Conservation (phyloP, 2,329 filamentous ascomycete genomes). For the Ophiobolus disseminans region DNA sequence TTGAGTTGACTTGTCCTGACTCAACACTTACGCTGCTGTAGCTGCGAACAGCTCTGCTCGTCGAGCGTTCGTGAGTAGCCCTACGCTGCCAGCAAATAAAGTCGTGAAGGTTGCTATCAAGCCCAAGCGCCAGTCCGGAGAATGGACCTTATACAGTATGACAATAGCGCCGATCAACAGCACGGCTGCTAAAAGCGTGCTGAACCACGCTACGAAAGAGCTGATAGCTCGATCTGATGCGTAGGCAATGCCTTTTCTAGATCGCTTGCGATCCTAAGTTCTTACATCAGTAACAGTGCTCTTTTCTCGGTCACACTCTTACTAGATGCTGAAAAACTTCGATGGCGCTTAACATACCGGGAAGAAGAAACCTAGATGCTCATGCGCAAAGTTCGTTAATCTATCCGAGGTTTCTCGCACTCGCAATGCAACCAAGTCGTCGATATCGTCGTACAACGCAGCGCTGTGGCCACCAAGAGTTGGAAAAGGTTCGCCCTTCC, state of each 20-base stretch:
- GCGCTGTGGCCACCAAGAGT: constrained; percentile 14
- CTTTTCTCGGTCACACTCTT: too few species aligned
- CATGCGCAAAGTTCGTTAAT: constrained; percentile 15
- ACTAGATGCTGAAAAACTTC: too few species aligned
- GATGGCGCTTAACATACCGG: constrained; percentile 10
- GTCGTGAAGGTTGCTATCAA: constrained; percentile 17
- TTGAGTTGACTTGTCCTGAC: not conserved
- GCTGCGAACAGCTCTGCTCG: constrained; percentile 25
- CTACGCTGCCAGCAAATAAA: constrained; percentile 24
- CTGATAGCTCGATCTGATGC: constrained; percentile 16
- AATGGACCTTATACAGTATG: constrained; percentile 14
- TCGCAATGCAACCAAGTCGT: constrained; percentile 34
- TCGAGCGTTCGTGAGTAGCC: constrained; percentile 21
- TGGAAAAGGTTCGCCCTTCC: constrained; percentile 6
- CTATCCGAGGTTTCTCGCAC: constrained; percentile 29
- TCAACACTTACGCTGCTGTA: constrained; percentile 17
- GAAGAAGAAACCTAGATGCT: constrained; percentile 21
- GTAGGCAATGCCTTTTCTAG: constrained; percentile 16
- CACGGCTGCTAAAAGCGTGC: constrained; percentile 16
- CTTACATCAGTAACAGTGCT: not conserved
- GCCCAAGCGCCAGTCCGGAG: constrained; percentile 8
- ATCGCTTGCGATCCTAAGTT: constrained; percentile 13
- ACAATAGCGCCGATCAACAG: constrained; percentile 26
- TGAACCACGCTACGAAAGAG: constrained; percentile 17
- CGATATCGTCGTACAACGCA: constrained; percentile 11